Conservation (phyloP, 306 rosid species). For the Medicago ruthenica region DNA sequence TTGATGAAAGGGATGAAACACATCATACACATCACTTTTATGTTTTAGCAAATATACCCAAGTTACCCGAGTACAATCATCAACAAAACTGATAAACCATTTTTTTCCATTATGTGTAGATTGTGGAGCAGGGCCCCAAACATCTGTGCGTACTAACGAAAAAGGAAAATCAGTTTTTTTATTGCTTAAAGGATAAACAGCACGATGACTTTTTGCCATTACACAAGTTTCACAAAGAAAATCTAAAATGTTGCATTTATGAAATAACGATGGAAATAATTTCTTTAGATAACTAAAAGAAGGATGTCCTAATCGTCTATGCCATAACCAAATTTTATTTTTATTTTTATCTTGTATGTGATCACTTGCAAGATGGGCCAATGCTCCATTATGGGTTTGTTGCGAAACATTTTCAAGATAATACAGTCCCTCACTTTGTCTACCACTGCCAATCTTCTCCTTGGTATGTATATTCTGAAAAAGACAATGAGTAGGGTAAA, state of each 20-base stretch:
- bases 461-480: conserved; percentile 13
- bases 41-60: too few species aligned
- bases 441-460: conserved; percentile 37
- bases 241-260: too few species aligned
- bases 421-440: neutral
- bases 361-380: too few species aligned
- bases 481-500: neutral
- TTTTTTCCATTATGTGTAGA: neutral
- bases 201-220: conserved; percentile 19
- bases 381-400: too few species aligned
- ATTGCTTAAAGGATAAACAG: conserved; percentile 12
- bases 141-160: neutral
- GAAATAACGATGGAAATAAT: too few species aligned
- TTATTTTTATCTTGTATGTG: too few species aligned
- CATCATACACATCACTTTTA: conserved; percentile 14
- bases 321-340: too few species aligned
- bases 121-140: neutral
- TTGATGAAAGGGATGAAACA: neutral
- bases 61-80: too few species aligned
- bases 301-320: too few species aligned
- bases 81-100: too few species aligned
- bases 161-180: neutral
- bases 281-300: too few species aligned
- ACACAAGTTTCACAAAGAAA: conserved; percentile 34
- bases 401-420: too few species aligned